Conservation (phyloP, 106 monocot genomes). For the Acanthochlamys bracteata region DNA sequence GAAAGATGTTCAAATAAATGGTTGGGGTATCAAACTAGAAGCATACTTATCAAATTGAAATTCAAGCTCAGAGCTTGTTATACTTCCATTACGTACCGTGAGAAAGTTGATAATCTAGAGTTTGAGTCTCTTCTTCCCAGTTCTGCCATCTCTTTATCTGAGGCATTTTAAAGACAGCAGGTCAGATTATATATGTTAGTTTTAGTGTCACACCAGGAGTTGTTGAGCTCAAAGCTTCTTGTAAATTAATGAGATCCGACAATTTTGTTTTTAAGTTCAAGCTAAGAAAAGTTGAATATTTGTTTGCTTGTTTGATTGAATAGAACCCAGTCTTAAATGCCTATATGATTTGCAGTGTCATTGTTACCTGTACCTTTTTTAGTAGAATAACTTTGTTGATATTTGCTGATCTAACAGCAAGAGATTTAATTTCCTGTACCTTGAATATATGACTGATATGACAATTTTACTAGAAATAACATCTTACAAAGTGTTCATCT, state of each 20-base stretch:
- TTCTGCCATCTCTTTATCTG: conserved; percentile 36
- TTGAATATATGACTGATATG: no score
- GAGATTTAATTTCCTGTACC: no score
- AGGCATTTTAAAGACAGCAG: background rate
- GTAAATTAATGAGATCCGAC: background rate
- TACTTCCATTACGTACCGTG: conserved; percentile 16
- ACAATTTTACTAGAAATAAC: no score
- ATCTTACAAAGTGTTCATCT: no score
- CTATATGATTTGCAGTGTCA: no score
- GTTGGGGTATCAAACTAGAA: background rate
- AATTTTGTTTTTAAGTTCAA: background rate
- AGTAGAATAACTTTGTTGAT: no score
- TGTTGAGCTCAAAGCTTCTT: background rate
- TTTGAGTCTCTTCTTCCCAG: conserved; percentile 51
- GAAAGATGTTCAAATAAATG: background rate
- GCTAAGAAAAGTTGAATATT: background rate
- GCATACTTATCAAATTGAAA: background rate
- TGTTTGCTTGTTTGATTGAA: background rate
- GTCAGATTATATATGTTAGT: background rate
- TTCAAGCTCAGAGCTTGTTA: background rate
- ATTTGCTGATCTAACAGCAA: no score
- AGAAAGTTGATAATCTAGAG: conserved; percentile 23
- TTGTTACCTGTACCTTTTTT: no score
- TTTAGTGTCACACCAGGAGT: background rate
- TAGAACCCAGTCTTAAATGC: background rate